These are phyloP conservation scores for Fusarium compactum DNA, from an alignment of 2,329 filamentous ascomycete species.

Conservation along the genomic window DNA sequence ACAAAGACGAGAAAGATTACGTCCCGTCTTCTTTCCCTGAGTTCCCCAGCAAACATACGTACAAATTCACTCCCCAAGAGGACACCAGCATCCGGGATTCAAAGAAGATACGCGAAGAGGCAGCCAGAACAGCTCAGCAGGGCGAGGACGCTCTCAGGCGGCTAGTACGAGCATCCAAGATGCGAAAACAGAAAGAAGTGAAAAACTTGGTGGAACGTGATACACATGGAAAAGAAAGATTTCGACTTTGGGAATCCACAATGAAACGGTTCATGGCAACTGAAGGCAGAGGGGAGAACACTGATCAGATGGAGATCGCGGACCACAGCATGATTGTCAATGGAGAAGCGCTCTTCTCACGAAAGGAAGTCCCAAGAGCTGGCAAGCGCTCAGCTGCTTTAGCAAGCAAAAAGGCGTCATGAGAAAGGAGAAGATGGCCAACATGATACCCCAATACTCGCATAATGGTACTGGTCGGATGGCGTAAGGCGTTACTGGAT, in stretches of 20 bases:
- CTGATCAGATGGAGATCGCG: conserved; percentile 64
- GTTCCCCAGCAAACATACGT: conserved; percentile 74
- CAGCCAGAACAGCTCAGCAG: conserved; percentile 69
- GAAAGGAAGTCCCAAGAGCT: conserved; percentile 65
- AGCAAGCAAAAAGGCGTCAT: conserved; percentile 40
- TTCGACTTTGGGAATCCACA: conserved; percentile 70
- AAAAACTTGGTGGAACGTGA: conserved; percentile 67
- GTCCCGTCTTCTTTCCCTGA: conserved; percentile 70
- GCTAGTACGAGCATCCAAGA: conserved; percentile 71
- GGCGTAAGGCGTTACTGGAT: conserved; percentile 28
- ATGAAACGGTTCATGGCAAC: conserved; percentile 67
- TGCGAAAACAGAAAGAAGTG: conserved; percentile 73
- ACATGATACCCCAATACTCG: conserved; percentile 32
- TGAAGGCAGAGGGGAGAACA: conserved; percentile 49
- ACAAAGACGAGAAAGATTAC: conserved; percentile 67
- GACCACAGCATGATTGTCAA: conserved; percentile 76
- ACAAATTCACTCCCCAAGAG: conserved; percentile 68
- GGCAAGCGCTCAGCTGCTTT: conserved; percentile 55
- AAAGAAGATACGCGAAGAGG: conserved; percentile 70
- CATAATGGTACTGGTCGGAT: conserved; percentile 17
- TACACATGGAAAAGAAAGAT: conserved; percentile 64
- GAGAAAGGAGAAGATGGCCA: conserved; percentile 13
- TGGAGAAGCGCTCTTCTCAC: conserved; percentile 63
- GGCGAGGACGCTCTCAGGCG: conserved; percentile 71
- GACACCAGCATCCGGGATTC: conserved; percentile 62